Percentiles rank a stretch among this genome's conserved stretches.
Conservation (phyloP, 345 rosid genomes). For the Psidium friedrichsthalianum region DNA sequence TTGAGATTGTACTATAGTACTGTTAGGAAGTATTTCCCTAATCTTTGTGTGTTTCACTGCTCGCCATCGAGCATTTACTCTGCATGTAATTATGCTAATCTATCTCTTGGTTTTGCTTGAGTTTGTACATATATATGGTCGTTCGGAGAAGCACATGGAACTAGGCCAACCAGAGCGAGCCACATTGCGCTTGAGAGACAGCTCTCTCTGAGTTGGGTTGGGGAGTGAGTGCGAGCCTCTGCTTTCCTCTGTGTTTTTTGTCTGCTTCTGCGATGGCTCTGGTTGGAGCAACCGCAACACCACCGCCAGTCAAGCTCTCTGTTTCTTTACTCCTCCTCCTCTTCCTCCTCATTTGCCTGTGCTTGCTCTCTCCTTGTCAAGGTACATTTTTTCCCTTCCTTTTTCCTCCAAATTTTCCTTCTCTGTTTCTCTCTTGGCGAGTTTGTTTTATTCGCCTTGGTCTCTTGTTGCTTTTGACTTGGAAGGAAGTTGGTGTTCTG, state of each 20-base stretch:
- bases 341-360: conserved; percentile 2
- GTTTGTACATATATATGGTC: not conserved
- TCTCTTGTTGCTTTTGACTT: not conserved
- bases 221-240: not conserved
- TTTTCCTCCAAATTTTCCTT: not conserved
- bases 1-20: too few species aligned
- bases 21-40: too few species aligned
- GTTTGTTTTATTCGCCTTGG: not conserved
- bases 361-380: conserved; percentile 31
- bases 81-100: not conserved
- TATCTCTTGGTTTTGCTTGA: not conserved
- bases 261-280: conserved; percentile 33
- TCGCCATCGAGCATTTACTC: not conserved
- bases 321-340: conserved; percentile 5
- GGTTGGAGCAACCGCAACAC: not conserved
- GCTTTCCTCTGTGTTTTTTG: not conserved
- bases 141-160: conserved; percentile 13
- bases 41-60: too few species aligned
- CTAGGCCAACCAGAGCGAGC: conserved; percentile 46
- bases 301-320: conserved; percentile 14
- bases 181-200: conserved; percentile 22
- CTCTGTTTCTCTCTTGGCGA: not conserved
- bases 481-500: not conserved
- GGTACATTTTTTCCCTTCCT: conserved; percentile 3
- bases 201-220: not conserved